phyloP scores from a whole-genome alignment of 768 basidiomycete genomes.

The Royoungia palumana region DNA sequence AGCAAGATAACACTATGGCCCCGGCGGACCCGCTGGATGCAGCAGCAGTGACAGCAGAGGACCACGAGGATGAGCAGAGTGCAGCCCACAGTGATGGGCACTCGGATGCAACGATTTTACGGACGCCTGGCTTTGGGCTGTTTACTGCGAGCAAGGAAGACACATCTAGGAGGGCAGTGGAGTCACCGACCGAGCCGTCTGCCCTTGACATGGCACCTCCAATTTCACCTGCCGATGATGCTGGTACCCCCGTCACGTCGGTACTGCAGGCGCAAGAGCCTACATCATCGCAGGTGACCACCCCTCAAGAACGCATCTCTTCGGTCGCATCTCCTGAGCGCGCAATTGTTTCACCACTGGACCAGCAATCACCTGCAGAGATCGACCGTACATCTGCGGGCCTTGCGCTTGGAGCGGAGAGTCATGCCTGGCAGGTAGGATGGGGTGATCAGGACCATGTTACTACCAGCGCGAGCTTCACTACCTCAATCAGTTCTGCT shows the following conservation, averaged over 20 bases:
- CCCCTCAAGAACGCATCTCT: conserved; percentile 10
- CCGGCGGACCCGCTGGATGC: conserved; percentile 43
- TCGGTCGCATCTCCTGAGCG: conserved; percentile 24
- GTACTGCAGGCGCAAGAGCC: conserved; percentile 14
- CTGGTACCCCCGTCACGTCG: conserved; percentile 7
- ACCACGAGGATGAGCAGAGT: conserved; percentile 29
- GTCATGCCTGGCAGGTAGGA: conserved; percentile 52
- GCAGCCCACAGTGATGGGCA: conserved; percentile 12
- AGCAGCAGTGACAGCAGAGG: conserved; percentile 30
- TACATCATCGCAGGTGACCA: conserved; percentile 3
- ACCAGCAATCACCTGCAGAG: conserved; percentile 18
- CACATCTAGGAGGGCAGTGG: conserved; percentile 9
- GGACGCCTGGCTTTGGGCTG: conserved; percentile 52
- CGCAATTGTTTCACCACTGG: conserved; percentile 31
- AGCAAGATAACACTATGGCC: conserved; percentile 12
- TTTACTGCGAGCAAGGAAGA: conserved; percentile 22
- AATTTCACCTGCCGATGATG: conserved; percentile 33
- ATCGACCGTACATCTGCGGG: conserved; percentile 39
- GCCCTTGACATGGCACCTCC: conserved; percentile 31
- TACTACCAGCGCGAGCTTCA: conserved; percentile 13
- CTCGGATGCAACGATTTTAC: conserved; percentile 11
- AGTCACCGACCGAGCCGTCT: conserved; percentile 13
- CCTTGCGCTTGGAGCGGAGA: conserved; percentile 47
- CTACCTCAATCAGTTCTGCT: conserved; percentile 22
- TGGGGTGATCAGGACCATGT: conserved; percentile 36